Evolutionary conservation across 306 rosid genomes (phyloP), one percentile per base, ranked within the genome.

Genomic region (Medicago lupulina): DNA sequence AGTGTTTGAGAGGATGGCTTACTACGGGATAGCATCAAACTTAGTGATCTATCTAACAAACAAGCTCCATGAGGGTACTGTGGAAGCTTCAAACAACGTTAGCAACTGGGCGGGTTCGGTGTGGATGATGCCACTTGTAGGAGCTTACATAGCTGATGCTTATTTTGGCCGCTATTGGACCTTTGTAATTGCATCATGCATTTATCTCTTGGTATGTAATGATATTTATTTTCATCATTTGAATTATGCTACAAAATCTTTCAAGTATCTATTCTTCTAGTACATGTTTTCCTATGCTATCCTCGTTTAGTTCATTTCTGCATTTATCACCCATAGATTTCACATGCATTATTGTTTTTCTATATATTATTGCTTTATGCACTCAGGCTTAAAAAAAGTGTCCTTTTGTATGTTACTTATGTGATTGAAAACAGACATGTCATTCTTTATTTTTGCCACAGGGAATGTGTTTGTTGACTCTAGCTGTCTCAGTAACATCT

Each of bases 1-100:
- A 83, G 80, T 89, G 61, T 87, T 93, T 82, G 96, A 93, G 80
- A 90, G 98, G 86, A 93, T 93, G 97, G 97, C 98, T 71, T 85
- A 82, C 76, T 82, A 85, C 41, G 97, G 98, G 41, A 86, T 93
- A 25, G 50, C 90, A 75, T 43, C 95, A 71, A 93, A 89, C 77
- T 70, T 89, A 5, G 93, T 90, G 65, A 4, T 89, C 7, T 93
- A 90, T 82, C 71, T 93, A 72, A 84, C 96, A 16, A 77, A 1
- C 3, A 82, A 84, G 85, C 89, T 91, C 6, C 96, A 89, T 68
- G 81, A 93, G 87, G 93, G 90, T n/a, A 89, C 89, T n/a, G 97
- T 91, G 5, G 49, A 77, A 10, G 71, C 97, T 23, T 50, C 97
- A 73, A 93, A 88, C 80, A 79, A 88, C 23, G 90, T 93, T 38